Evolutionary conservation across 2,329 filamentous ascomycete genomes (phyloP).

Genomic region (Fusarium solani-melongenae): DNA sequence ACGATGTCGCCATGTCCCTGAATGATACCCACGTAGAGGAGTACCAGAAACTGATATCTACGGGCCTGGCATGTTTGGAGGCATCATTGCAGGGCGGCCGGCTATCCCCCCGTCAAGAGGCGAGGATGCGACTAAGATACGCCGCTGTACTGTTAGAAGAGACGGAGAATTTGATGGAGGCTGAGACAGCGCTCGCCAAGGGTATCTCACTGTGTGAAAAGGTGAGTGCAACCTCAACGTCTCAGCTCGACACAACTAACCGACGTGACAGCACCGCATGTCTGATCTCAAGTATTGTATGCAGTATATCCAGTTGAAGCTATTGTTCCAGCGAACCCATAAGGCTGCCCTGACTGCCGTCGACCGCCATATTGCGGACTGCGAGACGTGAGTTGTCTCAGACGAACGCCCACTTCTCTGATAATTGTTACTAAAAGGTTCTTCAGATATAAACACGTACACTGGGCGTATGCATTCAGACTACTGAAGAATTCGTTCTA

Average conservation of each 20-base stretch:
- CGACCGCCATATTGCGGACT: constrained; percentile 75
- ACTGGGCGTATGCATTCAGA: constrained; percentile 82
- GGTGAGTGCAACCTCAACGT: constrained; percentile 49
- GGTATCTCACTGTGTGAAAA: constrained; percentile 77
- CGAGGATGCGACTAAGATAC: constrained; percentile 75
- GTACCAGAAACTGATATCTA: constrained; percentile 79
- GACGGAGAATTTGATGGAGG: constrained; percentile 79
- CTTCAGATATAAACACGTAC: constrained; percentile 70
- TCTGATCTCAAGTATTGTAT: constrained; percentile 80
- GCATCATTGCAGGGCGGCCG: constrained; percentile 71
- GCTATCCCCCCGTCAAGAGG: constrained; percentile 74
- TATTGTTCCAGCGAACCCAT: constrained; percentile 76
- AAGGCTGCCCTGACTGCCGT: constrained; percentile 79
- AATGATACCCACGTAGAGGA: constrained; percentile 62
- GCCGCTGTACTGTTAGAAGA: constrained; percentile 78
- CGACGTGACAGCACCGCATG: constrained; percentile 49
- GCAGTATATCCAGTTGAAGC: constrained; percentile 77
- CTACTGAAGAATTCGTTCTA: constrained; percentile 78
- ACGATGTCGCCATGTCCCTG: constrained; percentile 55
- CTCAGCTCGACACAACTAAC: constrained; percentile 40
- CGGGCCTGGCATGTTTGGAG: constrained; percentile 78
- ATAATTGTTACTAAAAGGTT: constrained; percentile 15
- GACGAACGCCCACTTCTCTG: not conserved
- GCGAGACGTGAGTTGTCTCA: constrained; percentile 64
- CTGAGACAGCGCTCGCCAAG: constrained; percentile 77